A percentile compares a stretch with the other conserved stretches of the same genome.
Evolutionary conservation across 495 filamentous ascomycete species (phyloP).

Genomic region (Jackrogersella multiformis): DNA sequence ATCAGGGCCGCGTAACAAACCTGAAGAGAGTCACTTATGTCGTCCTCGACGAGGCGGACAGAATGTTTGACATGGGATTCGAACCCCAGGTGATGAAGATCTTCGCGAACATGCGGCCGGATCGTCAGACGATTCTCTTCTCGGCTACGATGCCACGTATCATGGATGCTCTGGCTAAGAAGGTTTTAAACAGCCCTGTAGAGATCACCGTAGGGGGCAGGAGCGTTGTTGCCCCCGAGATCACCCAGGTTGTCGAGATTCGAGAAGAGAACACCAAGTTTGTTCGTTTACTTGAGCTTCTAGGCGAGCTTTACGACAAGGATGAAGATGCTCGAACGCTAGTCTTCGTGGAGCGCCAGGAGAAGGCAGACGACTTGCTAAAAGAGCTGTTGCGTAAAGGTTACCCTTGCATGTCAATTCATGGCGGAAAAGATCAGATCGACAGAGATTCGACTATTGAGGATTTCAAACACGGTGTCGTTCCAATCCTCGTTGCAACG

Average conservation of each 20-base stretch:
- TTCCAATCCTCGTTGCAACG: conserved; percentile 91
- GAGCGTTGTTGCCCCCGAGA: conserved; percentile 92
- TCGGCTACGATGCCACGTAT: conserved; percentile 96
- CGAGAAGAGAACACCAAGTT: conserved; percentile 86
- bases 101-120: conserved; percentile 85
- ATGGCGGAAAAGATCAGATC: conserved; percentile 94
- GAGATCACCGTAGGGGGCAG: conserved; percentile 92
- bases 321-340: conserved; percentile 90
- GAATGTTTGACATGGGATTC: conserved; percentile 99
- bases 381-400: conserved; percentile 85
- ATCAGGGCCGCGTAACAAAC: conserved; percentile 91
- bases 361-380: conserved; percentile 87
- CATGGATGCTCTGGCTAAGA: conserved; percentile 91
- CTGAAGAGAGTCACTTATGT: conserved; percentile 88
- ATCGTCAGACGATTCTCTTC: conserved; percentile 93
- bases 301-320: conserved; percentile 85
- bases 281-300: conserved; percentile 79
- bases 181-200: conserved; percentile 83
- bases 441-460: conserved; percentile 94
- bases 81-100: conserved; percentile 99
- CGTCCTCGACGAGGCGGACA: conserved; percentile 95
- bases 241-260: conserved; percentile 93
- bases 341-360: conserved; percentile 95
- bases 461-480: conserved; percentile 92
- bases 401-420: conserved; percentile 95